Percentiles rank a stretch among this genome's conserved stretches.
Evolutionary conservation across 140 eudicot species (phyloP).

Genomic region (Artemisia princeps): DNA sequence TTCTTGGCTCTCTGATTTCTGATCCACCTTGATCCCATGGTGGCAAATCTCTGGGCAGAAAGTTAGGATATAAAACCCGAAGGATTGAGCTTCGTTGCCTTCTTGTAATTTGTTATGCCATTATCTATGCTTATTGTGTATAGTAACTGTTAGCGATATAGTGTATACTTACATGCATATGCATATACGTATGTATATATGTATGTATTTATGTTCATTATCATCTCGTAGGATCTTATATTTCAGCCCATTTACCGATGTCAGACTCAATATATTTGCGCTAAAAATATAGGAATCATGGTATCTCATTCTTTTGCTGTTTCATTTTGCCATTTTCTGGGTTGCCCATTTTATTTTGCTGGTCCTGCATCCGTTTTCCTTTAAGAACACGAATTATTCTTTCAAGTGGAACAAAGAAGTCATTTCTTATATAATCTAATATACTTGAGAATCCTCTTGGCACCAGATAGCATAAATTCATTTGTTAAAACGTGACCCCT

Average conservation of each 20-base stretch:
- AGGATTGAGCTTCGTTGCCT: neutral
- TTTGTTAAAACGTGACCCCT: too few relatives aligned
- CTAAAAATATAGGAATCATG: constrained; percentile 26
- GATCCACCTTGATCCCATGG: constrained; percentile 21
- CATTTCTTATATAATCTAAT: too few relatives aligned
- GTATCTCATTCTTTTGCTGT: neutral
- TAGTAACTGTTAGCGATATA: constrained; percentile 28
- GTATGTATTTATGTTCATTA: constrained; percentile 14
- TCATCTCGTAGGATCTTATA: constrained; percentile 23
- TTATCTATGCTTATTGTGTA: constrained; percentile 30
- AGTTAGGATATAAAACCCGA: constrained; percentile 3
- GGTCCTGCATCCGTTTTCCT: neutral
- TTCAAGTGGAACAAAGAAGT: too few relatives aligned
- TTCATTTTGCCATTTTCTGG: neutral
- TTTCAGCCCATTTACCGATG: constrained; percentile 18
- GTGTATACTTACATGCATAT: constrained; percentile 24
- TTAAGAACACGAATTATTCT: neutral
- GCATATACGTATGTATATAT: constrained; percentile 15
- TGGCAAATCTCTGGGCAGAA: constrained; percentile 13
- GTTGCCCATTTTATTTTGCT: neutral
- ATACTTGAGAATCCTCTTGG: too few relatives aligned
- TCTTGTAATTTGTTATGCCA: constrained; percentile 27
- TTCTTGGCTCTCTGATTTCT: constrained; percentile 17
- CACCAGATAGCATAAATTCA: too few relatives aligned
- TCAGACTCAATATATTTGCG: constrained; percentile 14